A percentile compares a stretch with the other conserved stretches of the same genome.
Evolutionary conservation across 2,329 filamentous ascomycete species (phyloP).

Genomic region (Lachnellula cervina): DNA sequence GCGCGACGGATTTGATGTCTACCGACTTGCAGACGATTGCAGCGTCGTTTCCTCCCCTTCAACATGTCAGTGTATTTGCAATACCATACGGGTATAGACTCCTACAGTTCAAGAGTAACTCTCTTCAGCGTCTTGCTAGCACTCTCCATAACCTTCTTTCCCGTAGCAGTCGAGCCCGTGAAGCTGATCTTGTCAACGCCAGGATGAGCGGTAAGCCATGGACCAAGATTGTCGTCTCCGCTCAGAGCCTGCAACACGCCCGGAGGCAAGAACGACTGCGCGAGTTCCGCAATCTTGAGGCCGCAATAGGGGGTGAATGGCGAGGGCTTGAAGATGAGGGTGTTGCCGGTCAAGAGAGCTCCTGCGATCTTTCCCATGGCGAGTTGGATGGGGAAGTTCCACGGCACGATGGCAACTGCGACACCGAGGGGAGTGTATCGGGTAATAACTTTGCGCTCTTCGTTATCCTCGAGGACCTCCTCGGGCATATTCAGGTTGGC

Average conservation of each 20-base stretch:
- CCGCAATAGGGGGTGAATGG: constrained; percentile 48
- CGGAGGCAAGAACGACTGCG: constrained; percentile 41
- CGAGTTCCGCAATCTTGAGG: constrained; percentile 47
- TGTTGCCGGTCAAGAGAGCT: constrained; percentile 45
- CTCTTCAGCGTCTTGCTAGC: constrained; percentile 48
- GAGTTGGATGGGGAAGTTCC: constrained; percentile 50
- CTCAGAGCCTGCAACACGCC: constrained; percentile 50
- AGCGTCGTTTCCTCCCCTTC: constrained; percentile 47
- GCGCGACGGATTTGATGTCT: constrained; percentile 41
- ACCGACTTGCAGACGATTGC: constrained; percentile 49
- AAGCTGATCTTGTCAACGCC: constrained; percentile 54
- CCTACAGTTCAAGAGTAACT: constrained; percentile 44
- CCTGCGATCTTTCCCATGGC: constrained; percentile 29
- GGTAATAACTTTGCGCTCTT: not conserved
- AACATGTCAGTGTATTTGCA: no score
- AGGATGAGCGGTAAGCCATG: constrained; percentile 45
- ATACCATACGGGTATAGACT: not conserved
- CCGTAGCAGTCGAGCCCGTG: constrained; percentile 47
- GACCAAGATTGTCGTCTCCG: constrained; percentile 50
- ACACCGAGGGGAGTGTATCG: constrained; percentile 23
- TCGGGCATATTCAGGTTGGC: not conserved
- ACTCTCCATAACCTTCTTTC: constrained; percentile 44
- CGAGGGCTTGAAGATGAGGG: constrained; percentile 51
- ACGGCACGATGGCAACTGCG: constrained; percentile 51
- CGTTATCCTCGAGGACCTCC: not conserved